Evolutionary conservation across 1,284 basidiomycete genomes (phyloP).

Genomic region (Ustilago shanxiensis): DNA sequence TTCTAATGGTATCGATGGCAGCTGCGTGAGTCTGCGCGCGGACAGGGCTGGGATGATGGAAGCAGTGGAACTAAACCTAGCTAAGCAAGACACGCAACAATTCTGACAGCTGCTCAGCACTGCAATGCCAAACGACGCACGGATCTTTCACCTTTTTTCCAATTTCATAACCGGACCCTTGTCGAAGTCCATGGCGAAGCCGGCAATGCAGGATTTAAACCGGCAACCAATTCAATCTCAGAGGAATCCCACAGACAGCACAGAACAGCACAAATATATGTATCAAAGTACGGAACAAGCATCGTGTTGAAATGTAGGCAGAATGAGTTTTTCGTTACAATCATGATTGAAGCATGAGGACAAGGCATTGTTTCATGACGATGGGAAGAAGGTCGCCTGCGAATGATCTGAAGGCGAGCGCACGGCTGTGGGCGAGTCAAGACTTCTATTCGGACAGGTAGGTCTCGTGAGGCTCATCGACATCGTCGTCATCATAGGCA

Average conservation of each 20-base stretch:
- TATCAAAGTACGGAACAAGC: not conserved
- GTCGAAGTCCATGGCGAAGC: not conserved
- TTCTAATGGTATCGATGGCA: not conserved
- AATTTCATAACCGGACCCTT: constrained; percentile 6
- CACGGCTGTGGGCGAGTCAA: not conserved
- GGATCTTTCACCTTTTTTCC: constrained; percentile 6
- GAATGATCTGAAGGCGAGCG: not conserved
- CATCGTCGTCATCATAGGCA: not conserved
- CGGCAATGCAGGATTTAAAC: not conserved
- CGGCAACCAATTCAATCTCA: not conserved
- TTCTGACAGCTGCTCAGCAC: constrained; percentile 8
- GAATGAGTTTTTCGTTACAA: not conserved
- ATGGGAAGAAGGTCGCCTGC: not conserved
- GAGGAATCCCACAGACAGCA: not conserved
- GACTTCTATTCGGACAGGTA: constrained; percentile 15
- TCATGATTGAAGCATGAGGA: not conserved
- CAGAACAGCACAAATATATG: not conserved
- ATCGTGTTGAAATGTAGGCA: not conserved
- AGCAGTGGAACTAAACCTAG: not conserved
- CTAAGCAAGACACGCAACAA: not conserved
- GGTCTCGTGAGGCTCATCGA: constrained; percentile 6
- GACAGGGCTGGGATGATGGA: not conserved
- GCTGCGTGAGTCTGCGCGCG: not conserved
- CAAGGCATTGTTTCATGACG: not conserved
- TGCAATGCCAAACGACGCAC: constrained; percentile 2